phyloP scores from a whole-genome alignment of 179 eudicot species.

The Spinacia oleracea region DNA sequence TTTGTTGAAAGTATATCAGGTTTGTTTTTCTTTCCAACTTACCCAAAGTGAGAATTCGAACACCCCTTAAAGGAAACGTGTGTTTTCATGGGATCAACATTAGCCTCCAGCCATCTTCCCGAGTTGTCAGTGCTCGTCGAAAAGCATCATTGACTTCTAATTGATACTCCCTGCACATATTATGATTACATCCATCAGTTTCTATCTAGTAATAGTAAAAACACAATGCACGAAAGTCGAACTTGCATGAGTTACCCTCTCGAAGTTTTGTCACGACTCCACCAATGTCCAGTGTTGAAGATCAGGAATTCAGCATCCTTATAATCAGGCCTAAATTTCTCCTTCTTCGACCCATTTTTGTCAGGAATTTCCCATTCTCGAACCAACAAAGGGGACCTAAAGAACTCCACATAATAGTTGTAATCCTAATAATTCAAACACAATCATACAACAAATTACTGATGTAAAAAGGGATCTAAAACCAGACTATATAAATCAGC shows the following conservation, averaged over 20 bases:
- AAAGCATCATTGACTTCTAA: conserved; percentile 75
- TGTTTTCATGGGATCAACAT: conserved; percentile 59
- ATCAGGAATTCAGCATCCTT: conserved; percentile 53
- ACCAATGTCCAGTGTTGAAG: conserved; percentile 65
- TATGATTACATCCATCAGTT: not conserved
- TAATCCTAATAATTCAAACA: conserved; percentile 46
- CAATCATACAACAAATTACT: conserved; percentile 17
- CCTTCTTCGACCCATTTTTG: conserved; percentile 40
- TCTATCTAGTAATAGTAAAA: not conserved
- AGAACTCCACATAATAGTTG: conserved; percentile 64
- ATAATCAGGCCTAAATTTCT: conserved; percentile 45
- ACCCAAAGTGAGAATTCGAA: conserved; percentile 87
- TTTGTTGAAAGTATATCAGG: not conserved
- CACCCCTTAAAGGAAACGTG: conserved; percentile 84
- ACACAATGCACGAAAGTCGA: not conserved
- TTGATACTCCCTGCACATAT: conserved; percentile 53
- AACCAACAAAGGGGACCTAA: conserved; percentile 62
- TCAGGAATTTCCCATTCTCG: conserved; percentile 55
- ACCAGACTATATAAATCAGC: not conserved
- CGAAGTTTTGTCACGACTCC: conserved; percentile 51
- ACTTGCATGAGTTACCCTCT: conserved; percentile 35
- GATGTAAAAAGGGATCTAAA: not conserved
- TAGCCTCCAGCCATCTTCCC: conserved; percentile 85
- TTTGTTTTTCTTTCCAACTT: conserved; percentile 21
- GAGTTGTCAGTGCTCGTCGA: conserved; percentile 77